A percentile compares a stretch with the other conserved stretches of the same genome.
Evolutionary conservation across 2,329 filamentous ascomycete genomes (phyloP).

Genomic region (Trichophyton rubrum): DNA sequence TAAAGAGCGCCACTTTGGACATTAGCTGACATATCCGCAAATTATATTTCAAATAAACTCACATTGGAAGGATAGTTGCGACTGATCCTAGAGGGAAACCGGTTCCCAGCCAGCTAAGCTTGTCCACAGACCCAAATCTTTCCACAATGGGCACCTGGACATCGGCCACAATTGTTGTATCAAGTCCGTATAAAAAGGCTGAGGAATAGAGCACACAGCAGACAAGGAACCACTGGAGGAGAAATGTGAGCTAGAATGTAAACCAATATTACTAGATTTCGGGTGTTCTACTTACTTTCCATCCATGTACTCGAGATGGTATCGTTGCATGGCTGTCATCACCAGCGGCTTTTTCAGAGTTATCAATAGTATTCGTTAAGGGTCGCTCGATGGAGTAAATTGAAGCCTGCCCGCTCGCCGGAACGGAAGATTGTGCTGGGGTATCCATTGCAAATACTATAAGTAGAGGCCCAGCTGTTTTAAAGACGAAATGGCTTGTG

Average conservation of each 20-base stretch:
- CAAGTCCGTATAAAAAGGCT: background rate
- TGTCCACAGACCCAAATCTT: slow-evolving; percentile 26
- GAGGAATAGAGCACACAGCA: background rate
- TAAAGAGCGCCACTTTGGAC: slow-evolving; percentile 25
- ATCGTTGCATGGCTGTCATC: background rate
- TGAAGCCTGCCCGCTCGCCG: background rate
- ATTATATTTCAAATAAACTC: background rate
- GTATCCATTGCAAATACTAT: background rate
- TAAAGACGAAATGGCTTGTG: background rate
- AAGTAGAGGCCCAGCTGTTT: background rate
- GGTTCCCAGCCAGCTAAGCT: slow-evolving; percentile 34
- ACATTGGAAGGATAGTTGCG: slow-evolving; percentile 22
- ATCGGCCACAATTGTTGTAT: slow-evolving; percentile 4
- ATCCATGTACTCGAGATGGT: background rate
- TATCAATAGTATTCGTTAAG: background rate
- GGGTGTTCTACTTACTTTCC: background rate
- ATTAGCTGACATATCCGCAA: background rate
- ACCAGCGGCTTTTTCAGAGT: background rate
- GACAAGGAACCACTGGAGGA: background rate
- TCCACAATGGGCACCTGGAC: slow-evolving; percentile 31
- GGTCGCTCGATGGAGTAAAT: background rate
- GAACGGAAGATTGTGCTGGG: background rate
- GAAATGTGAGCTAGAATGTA: background rate
- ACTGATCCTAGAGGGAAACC: slow-evolving; percentile 34
- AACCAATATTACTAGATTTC: background rate